Percentiles rank a stretch among this genome's conserved stretches.
These are phyloP conservation scores for Cornus controversa DNA, from an alignment of 148 eudicot genomes.

Conservation along the genomic window DNA sequence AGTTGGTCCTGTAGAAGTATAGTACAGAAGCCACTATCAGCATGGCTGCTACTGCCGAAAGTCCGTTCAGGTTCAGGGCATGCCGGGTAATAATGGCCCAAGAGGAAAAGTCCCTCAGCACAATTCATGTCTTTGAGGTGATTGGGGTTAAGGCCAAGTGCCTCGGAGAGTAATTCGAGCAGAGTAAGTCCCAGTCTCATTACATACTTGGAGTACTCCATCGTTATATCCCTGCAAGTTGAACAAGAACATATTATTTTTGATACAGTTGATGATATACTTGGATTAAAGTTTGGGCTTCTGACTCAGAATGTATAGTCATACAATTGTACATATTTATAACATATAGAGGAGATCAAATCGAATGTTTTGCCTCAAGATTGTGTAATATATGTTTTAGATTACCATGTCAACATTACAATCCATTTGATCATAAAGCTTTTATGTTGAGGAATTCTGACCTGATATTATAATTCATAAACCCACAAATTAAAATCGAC, in stretches of 20 bases:
- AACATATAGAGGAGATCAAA: no score
- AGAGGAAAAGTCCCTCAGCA: conserved; percentile 1
- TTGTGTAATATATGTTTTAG: no score
- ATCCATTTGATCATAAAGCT: no score
- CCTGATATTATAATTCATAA: no score
- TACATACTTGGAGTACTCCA: conserved; percentile 25
- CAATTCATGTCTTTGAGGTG: not conserved
- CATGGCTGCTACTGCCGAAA: conserved; percentile 19
- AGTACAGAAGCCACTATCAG: conserved; percentile 22
- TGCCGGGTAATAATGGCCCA: conserved; percentile 18
- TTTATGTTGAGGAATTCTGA: no score
- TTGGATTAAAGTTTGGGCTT: no score
- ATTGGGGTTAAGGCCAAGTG: conserved; percentile 4
- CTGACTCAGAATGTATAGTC: no score
- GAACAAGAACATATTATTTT: not conserved
- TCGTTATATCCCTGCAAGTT: conserved; percentile 11
- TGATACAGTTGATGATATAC: no score
- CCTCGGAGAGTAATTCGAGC: conserved; percentile 17
- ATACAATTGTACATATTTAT: no score
- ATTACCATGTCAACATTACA: no score
- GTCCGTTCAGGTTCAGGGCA: conserved; percentile 25
- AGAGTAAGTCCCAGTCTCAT: conserved; percentile 23
- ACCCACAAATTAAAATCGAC: no score
- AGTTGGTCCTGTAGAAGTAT: conserved; percentile 29
- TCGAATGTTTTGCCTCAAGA: no score